Conservation (phyloP, 2,329 filamentous ascomycete genomes). For the Leptographium wingfieldii region DNA sequence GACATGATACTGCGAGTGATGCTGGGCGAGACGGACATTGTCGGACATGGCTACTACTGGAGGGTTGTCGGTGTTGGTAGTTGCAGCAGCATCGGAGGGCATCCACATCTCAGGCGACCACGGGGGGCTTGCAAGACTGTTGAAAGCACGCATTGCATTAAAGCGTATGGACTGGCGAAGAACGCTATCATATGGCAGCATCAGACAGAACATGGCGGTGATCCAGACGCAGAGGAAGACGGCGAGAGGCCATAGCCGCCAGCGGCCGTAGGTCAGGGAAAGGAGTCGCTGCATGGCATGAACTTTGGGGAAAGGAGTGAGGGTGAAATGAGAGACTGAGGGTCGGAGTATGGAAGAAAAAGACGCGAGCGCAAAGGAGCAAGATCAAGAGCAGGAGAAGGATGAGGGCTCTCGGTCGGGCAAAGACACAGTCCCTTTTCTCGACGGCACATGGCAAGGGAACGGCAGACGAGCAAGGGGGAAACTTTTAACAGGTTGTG, state of each 20-base stretch:
- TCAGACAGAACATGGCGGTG: constrained; percentile 11
- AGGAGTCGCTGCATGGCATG: background rate
- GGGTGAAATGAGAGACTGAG: background rate
- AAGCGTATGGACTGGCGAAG: constrained; percentile 17
- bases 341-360: background rate
- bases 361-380: background rate
- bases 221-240: background rate
- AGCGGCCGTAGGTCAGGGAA: constrained; percentile 1
- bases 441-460: background rate
- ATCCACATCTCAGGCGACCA: constrained; percentile 5
- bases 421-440: background rate
- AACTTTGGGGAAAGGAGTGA: background rate
- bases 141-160: constrained; percentile 14
- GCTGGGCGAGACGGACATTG: constrained; percentile 10
- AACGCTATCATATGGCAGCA: constrained; percentile 19
- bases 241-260: background rate
- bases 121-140: constrained; percentile 23
- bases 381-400: background rate
- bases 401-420: background rate
- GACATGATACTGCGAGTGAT: background rate
- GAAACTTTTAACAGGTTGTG: background rate
- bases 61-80: constrained; percentile 3
- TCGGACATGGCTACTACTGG: constrained; percentile 6
- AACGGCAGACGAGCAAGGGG: background rate
- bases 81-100: constrained; percentile 14